Conservation (phyloP, 208 protist genomes). For the Acanthamoeba healyi region DNA sequence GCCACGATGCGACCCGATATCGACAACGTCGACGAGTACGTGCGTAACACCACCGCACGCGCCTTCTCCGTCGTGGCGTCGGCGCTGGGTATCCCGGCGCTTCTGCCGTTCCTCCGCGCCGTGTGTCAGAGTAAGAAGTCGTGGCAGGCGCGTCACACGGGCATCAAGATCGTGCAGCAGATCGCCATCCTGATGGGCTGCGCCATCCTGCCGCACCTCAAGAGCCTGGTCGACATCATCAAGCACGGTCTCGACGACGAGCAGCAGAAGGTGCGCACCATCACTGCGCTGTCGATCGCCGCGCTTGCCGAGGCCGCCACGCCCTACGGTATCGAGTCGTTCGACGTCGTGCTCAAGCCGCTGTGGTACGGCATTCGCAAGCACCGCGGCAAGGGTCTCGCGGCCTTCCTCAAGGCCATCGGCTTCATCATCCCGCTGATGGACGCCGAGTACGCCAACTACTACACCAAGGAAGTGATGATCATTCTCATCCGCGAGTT, state of each 20-base stretch:
- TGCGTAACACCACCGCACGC: slow-evolving; percentile 98
- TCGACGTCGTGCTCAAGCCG: slow-evolving; percentile 96
- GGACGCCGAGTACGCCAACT: slow-evolving; percentile 96
- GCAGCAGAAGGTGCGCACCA: slow-evolving; percentile 93
- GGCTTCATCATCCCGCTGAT: slow-evolving; percentile 99
- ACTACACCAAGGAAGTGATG: slow-evolving; percentile 97
- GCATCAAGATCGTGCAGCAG: slow-evolving; percentile 97
- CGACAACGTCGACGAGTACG: slow-evolving; percentile 97
- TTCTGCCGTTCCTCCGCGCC: slow-evolving; percentile 98
- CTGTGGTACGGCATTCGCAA: slow-evolving; percentile 96
- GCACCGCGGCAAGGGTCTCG: slow-evolving; percentile 96
- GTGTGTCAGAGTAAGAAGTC: slow-evolving; percentile 97
- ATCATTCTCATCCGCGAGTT: slow-evolving; percentile 95
- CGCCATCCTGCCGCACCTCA: slow-evolving; percentile 97
- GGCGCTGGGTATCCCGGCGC: slow-evolving; percentile 96
- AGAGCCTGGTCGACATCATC: slow-evolving; percentile 96
- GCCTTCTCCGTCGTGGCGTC: slow-evolving; percentile 98
- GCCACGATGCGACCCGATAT: slow-evolving; percentile 98
- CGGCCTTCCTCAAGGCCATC: slow-evolving; percentile 98
- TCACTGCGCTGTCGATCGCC: slow-evolving; percentile 96
- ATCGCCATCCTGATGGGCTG: slow-evolving; percentile 98
- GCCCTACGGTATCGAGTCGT: slow-evolving; percentile 99
- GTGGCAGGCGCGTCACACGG: slow-evolving; percentile 98
- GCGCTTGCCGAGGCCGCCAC: slow-evolving; percentile 97
- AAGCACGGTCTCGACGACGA: slow-evolving; percentile 93